Base-by-base conservation (phyloP, 2,329 filamentous ascomycete species). In the Rhynchosporium secalis region DNA sequence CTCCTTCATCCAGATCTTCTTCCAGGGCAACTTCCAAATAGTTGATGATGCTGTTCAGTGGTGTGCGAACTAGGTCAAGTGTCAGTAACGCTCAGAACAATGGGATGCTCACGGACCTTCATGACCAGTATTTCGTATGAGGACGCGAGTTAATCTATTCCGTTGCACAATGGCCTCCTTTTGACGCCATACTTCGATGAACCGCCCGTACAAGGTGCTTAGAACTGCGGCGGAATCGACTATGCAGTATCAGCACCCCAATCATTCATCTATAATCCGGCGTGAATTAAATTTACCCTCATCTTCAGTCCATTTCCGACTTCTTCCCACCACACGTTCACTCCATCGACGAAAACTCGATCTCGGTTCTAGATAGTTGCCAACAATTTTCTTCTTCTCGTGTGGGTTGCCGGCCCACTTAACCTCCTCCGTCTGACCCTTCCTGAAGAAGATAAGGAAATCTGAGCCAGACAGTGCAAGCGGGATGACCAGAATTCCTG, bases 41-140 rank as follows among this genome's bases (percentile, higher is more conserved):
- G 70, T 96, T 96, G 76, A 96, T 95, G 71, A 96, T 96, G 20
- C 91, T 92, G 70, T 96, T 96, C 3, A 96, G 78, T 0, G 92
- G 92, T 0, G 92, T 96, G 48, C 92, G 87, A 15, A 67, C 66
- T 68, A 33, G 36, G 38, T 12, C 9, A 41, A 36, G 5, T 56
- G 20, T 62, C n/a, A 62, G 60, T 40, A 38, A 8, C 40, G 26
- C 15, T 26, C 20, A 12, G 49, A n/a, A 20, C 8, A 56, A 28
- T 12, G 12, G 6, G 4, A 40, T n/a, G 15, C 9, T 10, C 4
- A 33, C 60, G 9, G 59, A 64, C 8, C 91, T 78, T 96, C 91
- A 68, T 96, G 92, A 0, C 91, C 91, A 0, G 91, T 95, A 68
- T 96, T 96, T 8, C 62, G 59, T 41, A 66, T 69, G 3, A 69